These are phyloP conservation scores for Hygrophorus russula DNA, from an alignment of 768 basidiomycete genomes.

Conservation along the genomic window DNA sequence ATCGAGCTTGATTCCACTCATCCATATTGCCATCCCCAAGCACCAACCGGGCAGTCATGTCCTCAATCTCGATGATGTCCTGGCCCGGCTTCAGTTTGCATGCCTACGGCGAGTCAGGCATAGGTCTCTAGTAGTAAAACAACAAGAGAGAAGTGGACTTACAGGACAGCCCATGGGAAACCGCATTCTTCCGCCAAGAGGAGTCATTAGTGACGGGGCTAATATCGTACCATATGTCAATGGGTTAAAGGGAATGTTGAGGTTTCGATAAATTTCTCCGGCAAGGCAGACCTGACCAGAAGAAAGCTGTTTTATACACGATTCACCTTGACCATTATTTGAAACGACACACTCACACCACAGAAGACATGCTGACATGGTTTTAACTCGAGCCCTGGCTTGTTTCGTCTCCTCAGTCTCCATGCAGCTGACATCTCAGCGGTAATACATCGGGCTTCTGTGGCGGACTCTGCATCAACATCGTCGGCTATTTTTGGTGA, in stretches of 20 bases:
- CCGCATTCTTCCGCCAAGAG: constrained; percentile 6
- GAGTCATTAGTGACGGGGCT: background rate
- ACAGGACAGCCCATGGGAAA: constrained; percentile 14
- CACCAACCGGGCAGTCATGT: constrained; percentile 11
- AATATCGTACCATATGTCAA: constrained; percentile 9
- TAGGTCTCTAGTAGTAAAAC: background rate
- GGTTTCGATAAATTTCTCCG: constrained; percentile 9
- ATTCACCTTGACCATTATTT: background rate
- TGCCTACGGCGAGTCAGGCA: background rate
- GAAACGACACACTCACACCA: constrained; percentile 7
- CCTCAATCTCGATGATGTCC: constrained; percentile 10
- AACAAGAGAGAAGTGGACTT: background rate
- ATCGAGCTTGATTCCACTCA: constrained; percentile 13
- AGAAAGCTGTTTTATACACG: background rate
- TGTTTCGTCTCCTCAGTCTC: background rate
- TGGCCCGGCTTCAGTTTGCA: constrained; percentile 10
- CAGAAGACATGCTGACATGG: constrained; percentile 14
- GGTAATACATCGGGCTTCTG: background rate
- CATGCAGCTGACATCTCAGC: background rate
- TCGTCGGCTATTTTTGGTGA: constrained; percentile 10
- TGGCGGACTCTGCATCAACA: constrained; percentile 9
- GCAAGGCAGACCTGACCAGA: constrained; percentile 11
- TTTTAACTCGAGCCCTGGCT: constrained; percentile 12
- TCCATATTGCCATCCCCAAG: constrained; percentile 13
- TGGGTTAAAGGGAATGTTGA: constrained; percentile 12